Conservation (phyloP, 2,329 filamentous ascomycete genomes). For the Aspergillus japonicus region DNA sequence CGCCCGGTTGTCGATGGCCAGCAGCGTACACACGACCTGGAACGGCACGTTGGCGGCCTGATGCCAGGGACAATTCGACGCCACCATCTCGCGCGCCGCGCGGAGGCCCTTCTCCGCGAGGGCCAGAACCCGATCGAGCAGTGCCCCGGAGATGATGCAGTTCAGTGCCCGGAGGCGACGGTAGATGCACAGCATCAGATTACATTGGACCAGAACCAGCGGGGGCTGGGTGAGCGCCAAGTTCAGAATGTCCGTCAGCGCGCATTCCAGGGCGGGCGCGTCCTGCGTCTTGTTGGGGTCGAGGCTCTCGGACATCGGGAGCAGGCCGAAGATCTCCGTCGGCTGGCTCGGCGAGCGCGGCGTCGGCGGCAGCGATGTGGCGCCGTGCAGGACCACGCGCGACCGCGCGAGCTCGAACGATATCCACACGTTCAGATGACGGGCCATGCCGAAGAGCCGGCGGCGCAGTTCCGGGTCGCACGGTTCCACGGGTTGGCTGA, state of each 20-base stretch:
- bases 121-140: constrained; percentile 50
- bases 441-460: constrained; percentile 52
- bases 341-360: constrained; percentile 40
- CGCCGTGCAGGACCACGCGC: constrained; percentile 50
- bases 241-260: constrained; percentile 44
- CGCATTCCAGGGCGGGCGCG: constrained; percentile 44
- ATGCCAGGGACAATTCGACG: constrained; percentile 54
- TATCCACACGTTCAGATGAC: constrained; percentile 60
- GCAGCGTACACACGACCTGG: constrained; percentile 56
- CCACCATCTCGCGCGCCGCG: constrained; percentile 49
- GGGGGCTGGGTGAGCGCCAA: constrained; percentile 43
- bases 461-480: constrained; percentile 41
- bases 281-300: constrained; percentile 51
- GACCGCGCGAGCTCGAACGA: constrained; percentile 60
- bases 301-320: constrained; percentile 55
- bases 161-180: constrained; percentile 55
- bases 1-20: constrained; percentile 55
- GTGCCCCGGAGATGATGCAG: constrained; percentile 43
- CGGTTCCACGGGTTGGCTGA: constrained; percentile 14
- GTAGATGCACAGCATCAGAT: constrained; percentile 57
- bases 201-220: constrained; percentile 53
- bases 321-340: constrained; percentile 53
- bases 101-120: constrained; percentile 48
- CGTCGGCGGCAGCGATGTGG: constrained; percentile 44
- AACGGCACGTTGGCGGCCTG: constrained; percentile 61